Percentiles rank a stretch among this genome's conserved stretches.
Evolutionary conservation across 2,329 filamentous ascomycete species (phyloP).

Genomic region (Cordyceps javanica): DNA sequence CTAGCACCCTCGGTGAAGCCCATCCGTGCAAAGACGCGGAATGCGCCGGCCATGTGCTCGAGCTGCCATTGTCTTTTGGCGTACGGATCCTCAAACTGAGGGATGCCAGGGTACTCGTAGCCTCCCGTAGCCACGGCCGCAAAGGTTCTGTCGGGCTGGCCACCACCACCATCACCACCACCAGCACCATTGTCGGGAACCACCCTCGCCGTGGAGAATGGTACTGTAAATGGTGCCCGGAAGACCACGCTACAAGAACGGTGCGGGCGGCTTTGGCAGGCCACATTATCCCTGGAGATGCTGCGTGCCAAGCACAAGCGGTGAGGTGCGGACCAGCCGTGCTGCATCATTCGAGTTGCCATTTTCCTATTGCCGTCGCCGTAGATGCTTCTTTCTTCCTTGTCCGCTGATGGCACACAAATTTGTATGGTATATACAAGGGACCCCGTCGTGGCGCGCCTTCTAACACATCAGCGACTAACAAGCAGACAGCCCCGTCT

Average conservation of each 20-base stretch:
- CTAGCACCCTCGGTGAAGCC: slow-evolving; percentile 27
- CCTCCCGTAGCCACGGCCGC: background rate
- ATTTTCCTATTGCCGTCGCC: background rate
- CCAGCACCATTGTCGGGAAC: background rate
- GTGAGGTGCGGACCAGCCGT: background rate
- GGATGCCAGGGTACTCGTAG: slow-evolving; percentile 28
- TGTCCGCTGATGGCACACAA: background rate
- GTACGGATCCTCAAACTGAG: slow-evolving; percentile 32
- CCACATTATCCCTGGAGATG: background rate
- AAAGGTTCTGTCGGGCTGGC: background rate
- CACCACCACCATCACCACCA: background rate
- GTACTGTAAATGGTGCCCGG: background rate
- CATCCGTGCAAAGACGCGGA: slow-evolving; percentile 34
- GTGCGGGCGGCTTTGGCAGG: background rate
- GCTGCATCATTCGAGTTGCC: background rate
- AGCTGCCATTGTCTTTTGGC: slow-evolving; percentile 56
- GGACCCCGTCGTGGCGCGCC: background rate
- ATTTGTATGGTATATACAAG: background rate
- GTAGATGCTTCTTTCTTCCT: background rate
- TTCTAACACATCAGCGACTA: background rate
- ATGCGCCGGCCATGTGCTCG: slow-evolving; percentile 56
- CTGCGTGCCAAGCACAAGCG: background rate
- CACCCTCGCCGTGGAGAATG: background rate
- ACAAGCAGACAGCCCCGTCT: background rate
- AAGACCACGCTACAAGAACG: background rate